Evolutionary conservation across 1,284 basidiomycete genomes (phyloP).

Genomic region (Prillingera fragicola): DNA sequence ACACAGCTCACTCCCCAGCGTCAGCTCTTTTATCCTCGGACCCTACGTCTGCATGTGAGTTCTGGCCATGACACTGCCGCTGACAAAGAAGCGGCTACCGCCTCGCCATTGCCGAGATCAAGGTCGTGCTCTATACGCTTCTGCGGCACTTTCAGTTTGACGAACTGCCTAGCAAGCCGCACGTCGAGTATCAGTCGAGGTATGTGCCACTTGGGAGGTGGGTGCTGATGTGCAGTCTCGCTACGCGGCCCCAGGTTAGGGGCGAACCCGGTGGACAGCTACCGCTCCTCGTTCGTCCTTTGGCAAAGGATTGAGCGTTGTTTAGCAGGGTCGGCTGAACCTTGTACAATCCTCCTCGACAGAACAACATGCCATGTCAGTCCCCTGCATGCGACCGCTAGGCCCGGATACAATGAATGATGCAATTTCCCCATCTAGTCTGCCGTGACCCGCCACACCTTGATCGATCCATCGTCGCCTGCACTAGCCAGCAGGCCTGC

Average conservation of each 20-base stretch:
- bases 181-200: conserved; percentile 6
- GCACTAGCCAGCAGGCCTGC: conserved; percentile 52
- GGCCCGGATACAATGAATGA: no score
- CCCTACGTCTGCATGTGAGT: conserved; percentile 57
- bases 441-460: conserved; percentile 49
- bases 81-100: conserved; percentile 51
- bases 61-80: neutral
- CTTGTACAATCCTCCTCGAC: no score
- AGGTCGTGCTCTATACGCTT: conserved; percentile 55
- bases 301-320: neutral
- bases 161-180: conserved; percentile 35
- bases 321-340: no score
- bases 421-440: conserved; percentile 19
- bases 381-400: no score
- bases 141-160: conserved; percentile 55
- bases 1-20: conserved; percentile 2
- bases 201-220: neutral
- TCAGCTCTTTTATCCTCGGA: conserved; percentile 58
- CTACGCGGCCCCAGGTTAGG: neutral
- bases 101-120: conserved; percentile 61
- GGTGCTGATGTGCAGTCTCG: neutral
- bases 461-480: conserved; percentile 55
- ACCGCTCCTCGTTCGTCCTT: neutral
- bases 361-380: no score
- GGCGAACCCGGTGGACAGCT: neutral